These are phyloP conservation scores for Warburgia ugandensis DNA, from an alignment of 164 flowering plant genomes.

Conservation along the genomic window DNA sequence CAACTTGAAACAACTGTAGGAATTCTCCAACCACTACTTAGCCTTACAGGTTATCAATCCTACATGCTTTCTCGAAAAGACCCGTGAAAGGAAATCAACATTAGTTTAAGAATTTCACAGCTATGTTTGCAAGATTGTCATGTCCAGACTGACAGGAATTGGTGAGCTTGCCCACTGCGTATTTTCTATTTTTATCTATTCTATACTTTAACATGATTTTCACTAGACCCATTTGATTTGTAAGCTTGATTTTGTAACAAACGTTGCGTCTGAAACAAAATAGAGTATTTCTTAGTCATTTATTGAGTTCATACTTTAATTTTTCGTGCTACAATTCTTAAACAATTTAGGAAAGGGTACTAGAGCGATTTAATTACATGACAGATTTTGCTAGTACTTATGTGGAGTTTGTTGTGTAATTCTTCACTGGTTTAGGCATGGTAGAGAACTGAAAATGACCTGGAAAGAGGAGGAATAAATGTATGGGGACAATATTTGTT, in stretches of 20 bases:
- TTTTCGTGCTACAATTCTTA: too few species aligned
- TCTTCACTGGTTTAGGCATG: too few species aligned
- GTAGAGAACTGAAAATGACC: too few species aligned
- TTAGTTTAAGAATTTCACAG: neutral
- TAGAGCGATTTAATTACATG: too few species aligned
- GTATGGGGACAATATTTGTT: too few species aligned
- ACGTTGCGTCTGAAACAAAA: neutral
- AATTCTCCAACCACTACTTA: constrained; percentile 66
- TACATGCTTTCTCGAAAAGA: neutral
- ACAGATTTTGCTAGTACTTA: too few species aligned
- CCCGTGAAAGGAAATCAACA: too few species aligned
- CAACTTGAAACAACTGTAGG: constrained; percentile 73
- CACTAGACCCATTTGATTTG: neutral
- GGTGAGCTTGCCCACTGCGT: constrained; percentile 83
- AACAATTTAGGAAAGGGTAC: too few species aligned
- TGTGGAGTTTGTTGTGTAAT: too few species aligned
- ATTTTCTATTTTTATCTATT: constrained; percentile 6
- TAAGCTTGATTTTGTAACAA: neutral
- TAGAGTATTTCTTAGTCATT: too few species aligned
- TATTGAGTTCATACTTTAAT: too few species aligned
- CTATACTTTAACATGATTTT: neutral
- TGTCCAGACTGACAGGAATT: constrained; percentile 47
- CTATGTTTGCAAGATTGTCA: constrained; percentile 66
- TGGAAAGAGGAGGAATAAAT: too few species aligned
- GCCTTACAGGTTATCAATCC: constrained; percentile 52